Evolutionary conservation across 2,329 filamentous ascomycete genomes (phyloP).

Genomic region (Cadophora malorum): DNA sequence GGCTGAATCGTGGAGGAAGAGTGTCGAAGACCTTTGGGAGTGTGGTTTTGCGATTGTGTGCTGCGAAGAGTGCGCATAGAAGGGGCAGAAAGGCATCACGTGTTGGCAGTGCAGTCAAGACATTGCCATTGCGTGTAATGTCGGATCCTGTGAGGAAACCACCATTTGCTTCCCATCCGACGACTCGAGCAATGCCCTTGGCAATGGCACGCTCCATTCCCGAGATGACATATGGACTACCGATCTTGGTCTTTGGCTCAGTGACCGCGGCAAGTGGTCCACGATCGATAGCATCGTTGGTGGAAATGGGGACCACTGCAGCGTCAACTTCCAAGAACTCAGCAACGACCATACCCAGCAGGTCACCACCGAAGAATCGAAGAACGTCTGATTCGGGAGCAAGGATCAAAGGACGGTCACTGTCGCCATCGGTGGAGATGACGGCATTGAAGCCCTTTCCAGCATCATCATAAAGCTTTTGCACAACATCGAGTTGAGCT

Average conservation of each 20-base stretch:
- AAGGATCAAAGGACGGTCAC: slow-evolving; percentile 45
- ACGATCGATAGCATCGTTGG: slow-evolving; percentile 46
- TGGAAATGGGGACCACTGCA: slow-evolving; percentile 46
- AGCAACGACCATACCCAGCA: slow-evolving; percentile 45
- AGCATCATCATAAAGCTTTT: slow-evolving; percentile 38
- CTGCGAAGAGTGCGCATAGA: slow-evolving; percentile 43
- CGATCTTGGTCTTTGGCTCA: slow-evolving; percentile 46
- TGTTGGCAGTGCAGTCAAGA: slow-evolving; percentile 44
- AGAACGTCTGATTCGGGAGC: slow-evolving; percentile 42
- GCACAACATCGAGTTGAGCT: slow-evolving; percentile 43
- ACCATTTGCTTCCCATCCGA: slow-evolving; percentile 47
- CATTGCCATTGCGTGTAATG: slow-evolving; percentile 41
- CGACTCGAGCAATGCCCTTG: slow-evolving; percentile 42
- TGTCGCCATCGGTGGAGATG: slow-evolving; percentile 46
- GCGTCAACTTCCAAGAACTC: slow-evolving; percentile 44
- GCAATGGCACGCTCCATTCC: slow-evolving; percentile 45
- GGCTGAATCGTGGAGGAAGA: slow-evolving; percentile 43
- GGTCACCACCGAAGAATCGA: slow-evolving; percentile 46
- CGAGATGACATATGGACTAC: slow-evolving; percentile 46
- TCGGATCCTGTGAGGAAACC: slow-evolving; percentile 46
- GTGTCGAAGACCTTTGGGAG: slow-evolving; percentile 43
- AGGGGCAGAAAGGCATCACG: slow-evolving; percentile 45
- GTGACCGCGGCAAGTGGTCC: slow-evolving; percentile 40
- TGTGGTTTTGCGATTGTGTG: slow-evolving; percentile 38
- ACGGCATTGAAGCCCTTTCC: slow-evolving; percentile 43